Percentiles rank a stretch among this genome's conserved stretches.
These are phyloP conservation scores for Setomelanomma holmii DNA, from an alignment of 2,329 filamentous ascomycete species.

Conservation along the genomic window DNA sequence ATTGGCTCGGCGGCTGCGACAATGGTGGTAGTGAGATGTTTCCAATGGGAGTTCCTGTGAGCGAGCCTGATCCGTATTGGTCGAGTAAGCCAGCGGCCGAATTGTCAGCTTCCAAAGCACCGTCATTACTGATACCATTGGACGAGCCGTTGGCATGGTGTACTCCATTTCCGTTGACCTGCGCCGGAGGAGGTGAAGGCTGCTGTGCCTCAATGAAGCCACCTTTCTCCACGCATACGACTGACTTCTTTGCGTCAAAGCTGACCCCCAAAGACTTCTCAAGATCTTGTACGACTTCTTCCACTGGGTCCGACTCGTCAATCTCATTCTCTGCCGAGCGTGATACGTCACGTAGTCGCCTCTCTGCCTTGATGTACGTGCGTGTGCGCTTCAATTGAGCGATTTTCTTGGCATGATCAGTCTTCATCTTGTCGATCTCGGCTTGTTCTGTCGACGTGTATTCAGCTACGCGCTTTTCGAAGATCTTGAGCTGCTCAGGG, in stretches of 20 bases:
- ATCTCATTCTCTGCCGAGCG: conserved; percentile 47
- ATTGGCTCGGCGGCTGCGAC: conserved; percentile 62
- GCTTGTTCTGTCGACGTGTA: conserved; percentile 75
- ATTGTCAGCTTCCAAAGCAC: conserved; percentile 43
- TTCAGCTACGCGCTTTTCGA: conserved; percentile 77
- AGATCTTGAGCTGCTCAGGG: conserved; percentile 79
- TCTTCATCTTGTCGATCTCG: conserved; percentile 86
- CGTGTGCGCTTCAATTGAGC: conserved; percentile 75
- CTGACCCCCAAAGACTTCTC: conserved; percentile 74
- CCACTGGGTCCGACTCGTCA: conserved; percentile 59
- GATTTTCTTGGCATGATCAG: conserved; percentile 77
- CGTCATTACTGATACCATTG: conserved; percentile 38
- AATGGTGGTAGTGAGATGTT: conserved; percentile 65
- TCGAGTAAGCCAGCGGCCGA: conserved; percentile 69
- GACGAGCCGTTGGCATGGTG: conserved; percentile 43
- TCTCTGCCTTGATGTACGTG: conserved; percentile 75
- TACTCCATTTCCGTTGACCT: conserved; percentile 40
- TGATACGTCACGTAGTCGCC: conserved; percentile 72
- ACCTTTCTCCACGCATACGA: conserved; percentile 78
- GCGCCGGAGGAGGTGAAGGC: conserved; percentile 32
- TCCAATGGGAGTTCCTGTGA: conserved; percentile 66
- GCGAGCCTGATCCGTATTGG: conserved; percentile 70
- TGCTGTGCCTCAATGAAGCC: conserved; percentile 68
- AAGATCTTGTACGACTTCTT: conserved; percentile 77
- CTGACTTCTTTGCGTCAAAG: conserved; percentile 67